Percentiles rank a stretch among this genome's conserved stretches.
phyloP scores from a whole-genome alignment of 768 basidiomycete species.

The Pisolithus marmoratus region DNA sequence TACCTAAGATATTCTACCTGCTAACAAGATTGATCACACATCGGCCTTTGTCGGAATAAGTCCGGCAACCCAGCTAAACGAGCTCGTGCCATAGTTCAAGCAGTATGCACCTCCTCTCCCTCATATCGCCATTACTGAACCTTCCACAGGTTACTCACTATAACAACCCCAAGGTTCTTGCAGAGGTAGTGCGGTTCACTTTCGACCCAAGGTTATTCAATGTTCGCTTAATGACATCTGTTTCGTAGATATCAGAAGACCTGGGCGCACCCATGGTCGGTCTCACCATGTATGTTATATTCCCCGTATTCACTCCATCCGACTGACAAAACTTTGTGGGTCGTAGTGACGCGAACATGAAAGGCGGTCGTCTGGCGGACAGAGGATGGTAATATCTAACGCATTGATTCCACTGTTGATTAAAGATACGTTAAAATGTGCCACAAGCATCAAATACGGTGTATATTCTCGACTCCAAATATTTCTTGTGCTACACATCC shows the following conservation, averaged over 20 bases:
- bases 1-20: constrained; percentile 9
- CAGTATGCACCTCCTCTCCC: constrained; percentile 43
- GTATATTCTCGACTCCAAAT: not conserved
- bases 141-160: constrained; percentile 76
- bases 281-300: constrained; percentile 59
- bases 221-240: not conserved
- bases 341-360: constrained; percentile 54
- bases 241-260: constrained; percentile 63
- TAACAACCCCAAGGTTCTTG: constrained; percentile 89
- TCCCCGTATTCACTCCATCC: not conserved
- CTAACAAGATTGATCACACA: not conserved
- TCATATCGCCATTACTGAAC: constrained; percentile 4
- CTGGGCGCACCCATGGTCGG: constrained; percentile 93
- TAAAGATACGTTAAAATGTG: not conserved
- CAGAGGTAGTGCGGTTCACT: constrained; percentile 51
- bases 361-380: constrained; percentile 64
- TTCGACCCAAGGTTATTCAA: constrained; percentile 2
- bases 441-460: not conserved
- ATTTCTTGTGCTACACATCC: too few species aligned
- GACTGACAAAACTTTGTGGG: not conserved
- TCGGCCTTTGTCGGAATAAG: constrained; percentile 30
- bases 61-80: constrained; percentile 92
- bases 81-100: constrained; percentile 93
- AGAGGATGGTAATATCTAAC: constrained; percentile 52
- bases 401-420: not conserved